A percentile compares a stretch with the other conserved stretches of the same genome.
phyloP scores from a whole-genome alignment of 2,329 filamentous ascomycete genomes.

The Fusarium sp. region DNA sequence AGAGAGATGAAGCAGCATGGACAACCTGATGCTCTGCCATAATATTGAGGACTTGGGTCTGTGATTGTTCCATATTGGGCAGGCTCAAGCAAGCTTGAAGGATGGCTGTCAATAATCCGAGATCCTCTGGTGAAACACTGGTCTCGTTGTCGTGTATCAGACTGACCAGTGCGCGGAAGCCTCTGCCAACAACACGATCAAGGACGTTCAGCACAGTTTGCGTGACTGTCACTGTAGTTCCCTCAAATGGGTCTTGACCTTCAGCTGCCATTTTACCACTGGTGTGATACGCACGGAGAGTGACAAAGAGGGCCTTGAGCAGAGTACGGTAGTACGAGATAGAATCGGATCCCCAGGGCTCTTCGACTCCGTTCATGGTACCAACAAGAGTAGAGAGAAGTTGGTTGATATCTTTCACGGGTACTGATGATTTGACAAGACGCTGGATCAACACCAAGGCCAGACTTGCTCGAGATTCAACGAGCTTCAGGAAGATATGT shows the following conservation, averaged over 20 bases:
- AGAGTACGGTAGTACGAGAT: slow-evolving; percentile 84
- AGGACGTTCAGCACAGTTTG: slow-evolving; percentile 83
- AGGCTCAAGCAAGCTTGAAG: slow-evolving; percentile 86
- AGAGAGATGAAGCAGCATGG: slow-evolving; percentile 86
- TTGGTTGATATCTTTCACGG: slow-evolving; percentile 64
- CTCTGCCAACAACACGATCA: slow-evolving; percentile 81
- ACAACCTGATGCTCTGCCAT: slow-evolving; percentile 79
- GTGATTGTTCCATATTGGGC: slow-evolving; percentile 79
- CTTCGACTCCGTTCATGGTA: slow-evolving; percentile 66
- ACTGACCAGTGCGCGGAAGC: slow-evolving; percentile 84
- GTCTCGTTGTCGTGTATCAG: slow-evolving; percentile 83
- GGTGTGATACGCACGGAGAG: slow-evolving; percentile 74
- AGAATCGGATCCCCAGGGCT: slow-evolving; percentile 65
- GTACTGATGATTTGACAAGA: slow-evolving; percentile 71
- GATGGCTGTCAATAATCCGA: slow-evolving; percentile 88
- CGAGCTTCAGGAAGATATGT: slow-evolving; percentile 83
- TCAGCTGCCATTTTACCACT: slow-evolving; percentile 51
- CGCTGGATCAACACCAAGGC: slow-evolving; percentile 86
- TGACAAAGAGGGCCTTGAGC: slow-evolving; percentile 86
- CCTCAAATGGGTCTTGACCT: slow-evolving; percentile 52
- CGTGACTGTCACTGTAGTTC: slow-evolving; percentile 60
- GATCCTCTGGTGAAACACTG: slow-evolving; percentile 76
- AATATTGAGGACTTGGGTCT: slow-evolving; percentile 77
- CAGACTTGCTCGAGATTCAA: slow-evolving; percentile 82
- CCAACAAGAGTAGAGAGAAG: slow-evolving; percentile 65